Conservation (phyloP, 23 red algal genomes). For the Cyanidiococcus yangmingshanensis region DNA sequence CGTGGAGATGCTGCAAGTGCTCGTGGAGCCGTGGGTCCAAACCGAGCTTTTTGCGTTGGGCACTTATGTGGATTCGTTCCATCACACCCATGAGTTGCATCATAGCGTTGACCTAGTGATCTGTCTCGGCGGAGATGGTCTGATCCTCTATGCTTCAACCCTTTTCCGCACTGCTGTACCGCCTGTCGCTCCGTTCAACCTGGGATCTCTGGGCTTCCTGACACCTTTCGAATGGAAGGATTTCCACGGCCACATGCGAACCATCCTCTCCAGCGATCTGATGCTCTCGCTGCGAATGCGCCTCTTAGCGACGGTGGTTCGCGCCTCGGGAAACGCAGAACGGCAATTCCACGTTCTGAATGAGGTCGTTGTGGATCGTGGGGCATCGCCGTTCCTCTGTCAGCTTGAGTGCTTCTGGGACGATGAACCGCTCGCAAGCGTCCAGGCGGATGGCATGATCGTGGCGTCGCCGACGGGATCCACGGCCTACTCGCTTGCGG, state of each 20-base stretch:
- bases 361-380: constrained; percentile 78
- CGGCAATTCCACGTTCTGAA: constrained; percentile 51
- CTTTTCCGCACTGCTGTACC: constrained; percentile 65
- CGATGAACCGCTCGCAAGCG: constrained; percentile 47
- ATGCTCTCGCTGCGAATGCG: constrained; percentile 60
- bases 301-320: constrained; percentile 38
- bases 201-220: constrained; percentile 65
- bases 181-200: constrained; percentile 63
- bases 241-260: constrained; percentile 29
- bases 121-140: constrained; percentile 86
- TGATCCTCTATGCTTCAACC: constrained; percentile 55
- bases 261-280: constrained; percentile 31
- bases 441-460: constrained; percentile 76
- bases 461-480: constrained; percentile 73
- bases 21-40: constrained; percentile 84
- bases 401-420: constrained; percentile 58
- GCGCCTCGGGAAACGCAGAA: constrained; percentile 1
- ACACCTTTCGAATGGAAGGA: constrained; percentile 59
- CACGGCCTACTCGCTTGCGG: constrained; percentile 65
- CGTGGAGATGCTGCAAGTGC: constrained; percentile 43
- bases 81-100: constrained; percentile 34
- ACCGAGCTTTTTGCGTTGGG: constrained; percentile 66
- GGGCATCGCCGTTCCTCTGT: constrained; percentile 55
- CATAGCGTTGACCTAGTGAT: constrained; percentile 66
- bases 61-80: constrained; percentile 56